Evolutionary conservation across 2,329 filamentous ascomycete genomes (phyloP).

Genomic region (Cladosporium colombiae): DNA sequence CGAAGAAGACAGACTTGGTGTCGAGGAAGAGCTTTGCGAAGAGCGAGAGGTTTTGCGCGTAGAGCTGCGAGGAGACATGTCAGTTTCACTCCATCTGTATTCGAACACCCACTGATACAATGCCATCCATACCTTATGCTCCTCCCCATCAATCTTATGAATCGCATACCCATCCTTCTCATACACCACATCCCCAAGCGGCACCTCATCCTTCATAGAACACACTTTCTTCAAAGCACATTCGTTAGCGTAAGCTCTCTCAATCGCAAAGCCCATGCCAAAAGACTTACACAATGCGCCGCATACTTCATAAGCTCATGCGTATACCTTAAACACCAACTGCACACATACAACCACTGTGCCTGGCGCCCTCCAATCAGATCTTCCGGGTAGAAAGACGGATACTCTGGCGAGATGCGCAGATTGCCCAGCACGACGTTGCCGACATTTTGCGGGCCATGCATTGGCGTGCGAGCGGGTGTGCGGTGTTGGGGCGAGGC

Average conservation of each 20-base stretch:
- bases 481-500: conserved; percentile 20
- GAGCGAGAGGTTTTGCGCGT: conserved; percentile 91
- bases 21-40: conserved; percentile 98
- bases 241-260: not conserved
- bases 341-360: conserved; percentile 76
- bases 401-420: conserved; percentile 87
- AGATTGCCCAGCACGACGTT: conserved; percentile 83
- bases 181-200: conserved; percentile 76
- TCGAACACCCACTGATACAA: not conserved
- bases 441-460: conserved; percentile 70
- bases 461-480: conserved; percentile 35
- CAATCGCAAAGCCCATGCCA: not conserved
- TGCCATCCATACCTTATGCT: conserved; percentile 59
- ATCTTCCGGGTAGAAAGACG: conserved; percentile 81
- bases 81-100: conserved; percentile 22
- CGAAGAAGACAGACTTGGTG: conserved; percentile 98
- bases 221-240: conserved; percentile 45
- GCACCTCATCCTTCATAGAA: conserved; percentile 42
- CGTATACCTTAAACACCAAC: conserved; percentile 94
- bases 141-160: conserved; percentile 89
- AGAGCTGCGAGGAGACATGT: conserved; percentile 54
- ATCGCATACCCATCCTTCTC: conserved; percentile 78
- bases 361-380: conserved; percentile 45
- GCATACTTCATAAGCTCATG: conserved; percentile 51
- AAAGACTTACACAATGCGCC: conserved; percentile 45